Evolutionary conservation across 2,329 filamentous ascomycete species (phyloP).

Genomic region (Hypoxylon sp.): DNA sequence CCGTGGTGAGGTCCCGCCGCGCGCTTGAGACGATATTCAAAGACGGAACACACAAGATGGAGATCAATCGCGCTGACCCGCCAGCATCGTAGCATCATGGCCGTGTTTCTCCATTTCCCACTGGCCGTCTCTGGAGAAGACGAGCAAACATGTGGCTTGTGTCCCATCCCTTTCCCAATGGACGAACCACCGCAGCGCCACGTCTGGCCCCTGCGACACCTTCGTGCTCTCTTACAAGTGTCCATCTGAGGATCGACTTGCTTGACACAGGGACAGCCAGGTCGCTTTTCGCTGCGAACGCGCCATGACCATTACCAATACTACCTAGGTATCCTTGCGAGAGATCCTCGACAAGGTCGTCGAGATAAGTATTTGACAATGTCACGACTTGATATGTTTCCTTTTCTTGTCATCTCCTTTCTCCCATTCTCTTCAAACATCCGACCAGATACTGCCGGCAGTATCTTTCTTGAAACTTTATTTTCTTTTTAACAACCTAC

Average conservation of each 20-base stretch:
- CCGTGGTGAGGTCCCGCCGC: conserved; percentile 8
- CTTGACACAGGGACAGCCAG: conserved; percentile 26
- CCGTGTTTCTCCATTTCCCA: conserved; percentile 10
- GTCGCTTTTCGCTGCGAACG: conserved; percentile 12
- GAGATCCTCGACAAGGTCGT: conserved; percentile 20
- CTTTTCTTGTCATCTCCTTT: conserved; percentile 9
- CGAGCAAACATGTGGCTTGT: conserved; percentile 1
- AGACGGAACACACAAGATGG: conserved; percentile 28
- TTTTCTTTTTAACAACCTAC: conserved; percentile 15
- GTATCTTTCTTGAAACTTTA: conserved; percentile 31
- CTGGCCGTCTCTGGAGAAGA: background rate
- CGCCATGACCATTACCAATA: conserved; percentile 21
- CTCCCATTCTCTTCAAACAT: conserved; percentile 10
- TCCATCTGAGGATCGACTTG: conserved; percentile 34
- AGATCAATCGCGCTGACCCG: conserved; percentile 30
- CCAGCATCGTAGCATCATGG: conserved; percentile 9
- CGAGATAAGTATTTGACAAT: conserved; percentile 29
- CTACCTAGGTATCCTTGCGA: conserved; percentile 18
- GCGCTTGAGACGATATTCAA: conserved; percentile 16
- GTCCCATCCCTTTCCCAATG: conserved; percentile 1
- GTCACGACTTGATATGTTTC: conserved; percentile 8
- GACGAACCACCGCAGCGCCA: conserved; percentile 2
- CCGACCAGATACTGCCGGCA: conserved; percentile 42
- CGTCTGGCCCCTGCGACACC: conserved; percentile 28
- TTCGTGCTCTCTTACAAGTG: conserved; percentile 24